Conservation (phyloP, 2,329 filamentous ascomycete genomes). For the Myotisia sp. region DNA sequence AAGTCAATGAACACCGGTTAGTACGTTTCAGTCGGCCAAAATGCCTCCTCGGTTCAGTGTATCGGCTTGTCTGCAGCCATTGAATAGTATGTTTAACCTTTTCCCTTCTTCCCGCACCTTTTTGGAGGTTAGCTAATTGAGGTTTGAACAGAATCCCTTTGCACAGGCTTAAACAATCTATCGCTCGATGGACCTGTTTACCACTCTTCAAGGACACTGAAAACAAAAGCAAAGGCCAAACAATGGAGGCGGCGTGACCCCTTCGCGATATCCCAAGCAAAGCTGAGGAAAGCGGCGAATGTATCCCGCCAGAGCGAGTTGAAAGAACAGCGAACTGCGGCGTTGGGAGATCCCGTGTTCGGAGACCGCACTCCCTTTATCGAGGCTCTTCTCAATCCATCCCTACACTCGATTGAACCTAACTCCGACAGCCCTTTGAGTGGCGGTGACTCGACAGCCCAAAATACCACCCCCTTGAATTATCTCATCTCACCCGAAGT, state of each 20-base stretch:
- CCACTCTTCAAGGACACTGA: slow-evolving; percentile 10
- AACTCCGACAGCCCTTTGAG: slow-evolving; percentile 12
- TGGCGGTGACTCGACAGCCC: no score
- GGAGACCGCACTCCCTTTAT: slow-evolving; percentile 71
- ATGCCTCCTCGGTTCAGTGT: slow-evolving; percentile 56
- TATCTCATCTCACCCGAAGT: slow-evolving; percentile 58
- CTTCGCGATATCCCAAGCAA: slow-evolving; percentile 65
- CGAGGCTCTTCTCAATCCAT: slow-evolving; percentile 53
- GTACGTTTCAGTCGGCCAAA: slow-evolving; percentile 16
- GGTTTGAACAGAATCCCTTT: neutral
- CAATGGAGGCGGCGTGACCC: slow-evolving; percentile 44
- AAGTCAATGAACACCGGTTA: no score
- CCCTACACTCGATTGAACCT: neutral
- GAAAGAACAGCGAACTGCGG: slow-evolving; percentile 46
- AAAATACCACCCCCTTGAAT: no score
- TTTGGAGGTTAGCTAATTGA: slow-evolving; percentile 3
- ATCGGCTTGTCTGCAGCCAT: slow-evolving; percentile 44
- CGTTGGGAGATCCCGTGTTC: slow-evolving; percentile 62
- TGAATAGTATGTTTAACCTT: slow-evolving; percentile 40
- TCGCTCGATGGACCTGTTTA: slow-evolving; percentile 8
- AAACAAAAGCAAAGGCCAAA: slow-evolving; percentile 5
- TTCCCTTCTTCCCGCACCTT: slow-evolving; percentile 1
- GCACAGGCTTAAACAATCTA: slow-evolving; percentile 14
- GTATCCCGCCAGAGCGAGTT: slow-evolving; percentile 59
- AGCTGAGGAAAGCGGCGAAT: slow-evolving; percentile 73